Conservation (phyloP, 75 land plant species). For the Picea sitchensis region DNA sequence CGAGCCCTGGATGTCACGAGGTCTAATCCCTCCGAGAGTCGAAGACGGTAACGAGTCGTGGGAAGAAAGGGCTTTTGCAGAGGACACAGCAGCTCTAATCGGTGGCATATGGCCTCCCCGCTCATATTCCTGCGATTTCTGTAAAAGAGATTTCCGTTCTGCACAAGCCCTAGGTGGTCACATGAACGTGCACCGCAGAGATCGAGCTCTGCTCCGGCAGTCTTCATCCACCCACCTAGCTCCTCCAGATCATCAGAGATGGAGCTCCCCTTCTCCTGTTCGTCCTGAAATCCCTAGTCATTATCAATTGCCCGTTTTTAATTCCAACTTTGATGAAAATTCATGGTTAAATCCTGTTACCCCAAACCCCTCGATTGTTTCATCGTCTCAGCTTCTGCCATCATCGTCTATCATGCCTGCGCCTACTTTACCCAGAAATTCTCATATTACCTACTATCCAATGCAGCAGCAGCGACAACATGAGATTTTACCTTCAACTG, state of each 20-base stretch:
- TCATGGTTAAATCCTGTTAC: not conserved
- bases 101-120: slow-evolving; percentile 59
- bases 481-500: slow-evolving; percentile 17
- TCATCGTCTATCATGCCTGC: not conserved
- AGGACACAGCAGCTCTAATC: slow-evolving; percentile 28
- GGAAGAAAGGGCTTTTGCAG: slow-evolving; percentile 57
- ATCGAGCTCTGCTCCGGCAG: slow-evolving; percentile 53
- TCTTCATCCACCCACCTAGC: not conserved
- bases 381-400: not conserved
- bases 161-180: slow-evolving; percentile 75
- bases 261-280: slow-evolving; percentile 10
- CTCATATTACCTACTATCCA: too few relatives aligned
- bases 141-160: slow-evolving; percentile 60
- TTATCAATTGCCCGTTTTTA: slow-evolving; percentile 24
- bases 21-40: not conserved
- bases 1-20: not conserved
- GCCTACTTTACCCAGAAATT: not conserved
- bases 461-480: too few relatives aligned
- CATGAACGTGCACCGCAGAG: slow-evolving; percentile 78
- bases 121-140: slow-evolving; percentile 61
- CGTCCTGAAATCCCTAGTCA: slow-evolving; percentile 22
- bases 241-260: not conserved
- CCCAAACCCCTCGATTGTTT: not conserved
- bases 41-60: slow-evolving; percentile 41
- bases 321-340: not conserved